A percentile compares a stretch with the other conserved stretches of the same genome.
These are phyloP conservation scores for Cryptococcus jaspeensis DNA, from an alignment of 1,284 basidiomycete genomes.

Conservation along the genomic window DNA sequence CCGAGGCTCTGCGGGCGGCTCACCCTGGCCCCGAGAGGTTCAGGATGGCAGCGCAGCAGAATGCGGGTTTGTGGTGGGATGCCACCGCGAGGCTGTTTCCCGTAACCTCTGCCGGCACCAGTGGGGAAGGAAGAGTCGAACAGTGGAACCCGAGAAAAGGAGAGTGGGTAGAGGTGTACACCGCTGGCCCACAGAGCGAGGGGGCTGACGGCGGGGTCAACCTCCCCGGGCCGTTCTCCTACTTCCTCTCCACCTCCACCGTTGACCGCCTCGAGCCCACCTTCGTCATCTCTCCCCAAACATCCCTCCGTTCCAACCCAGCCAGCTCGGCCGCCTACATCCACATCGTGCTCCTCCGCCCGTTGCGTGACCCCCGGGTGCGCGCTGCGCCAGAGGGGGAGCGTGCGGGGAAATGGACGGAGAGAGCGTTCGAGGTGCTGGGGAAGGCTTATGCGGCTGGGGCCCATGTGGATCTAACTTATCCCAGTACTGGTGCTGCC, in stretches of 20 bases:
- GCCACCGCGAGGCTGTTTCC: slow-evolving; percentile 59
- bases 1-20: slow-evolving; percentile 67
- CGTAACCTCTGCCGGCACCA: not conserved
- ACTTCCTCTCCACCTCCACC: slow-evolving; percentile 77
- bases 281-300: slow-evolving; percentile 68
- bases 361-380: slow-evolving; percentile 64
- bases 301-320: slow-evolving; percentile 1
- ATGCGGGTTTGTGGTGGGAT: slow-evolving; percentile 69
- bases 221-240: slow-evolving; percentile 72
- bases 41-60: slow-evolving; percentile 76
- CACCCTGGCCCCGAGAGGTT: slow-evolving; percentile 80
- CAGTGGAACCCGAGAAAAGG: slow-evolving; percentile 61
- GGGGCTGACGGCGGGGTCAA: slow-evolving; percentile 52
- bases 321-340: slow-evolving; percentile 52
- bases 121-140: slow-evolving; percentile 42
- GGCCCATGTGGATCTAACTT: slow-evolving; percentile 64
- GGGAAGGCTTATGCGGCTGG: slow-evolving; percentile 70
- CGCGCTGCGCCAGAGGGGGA: slow-evolving; percentile 49
- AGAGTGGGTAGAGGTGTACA: slow-evolving; percentile 55
- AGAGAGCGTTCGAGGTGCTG: slow-evolving; percentile 56
- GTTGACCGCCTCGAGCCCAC: slow-evolving; percentile 77
- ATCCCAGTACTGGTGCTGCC: slow-evolving; percentile 44
- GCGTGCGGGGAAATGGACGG: slow-evolving; percentile 25
- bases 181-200: slow-evolving; percentile 24
- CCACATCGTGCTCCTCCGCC: slow-evolving; percentile 81